Evolutionary conservation across 1,139 yeast genomes (phyloP).

Genomic region (Debaryomyces fabryi): DNA sequence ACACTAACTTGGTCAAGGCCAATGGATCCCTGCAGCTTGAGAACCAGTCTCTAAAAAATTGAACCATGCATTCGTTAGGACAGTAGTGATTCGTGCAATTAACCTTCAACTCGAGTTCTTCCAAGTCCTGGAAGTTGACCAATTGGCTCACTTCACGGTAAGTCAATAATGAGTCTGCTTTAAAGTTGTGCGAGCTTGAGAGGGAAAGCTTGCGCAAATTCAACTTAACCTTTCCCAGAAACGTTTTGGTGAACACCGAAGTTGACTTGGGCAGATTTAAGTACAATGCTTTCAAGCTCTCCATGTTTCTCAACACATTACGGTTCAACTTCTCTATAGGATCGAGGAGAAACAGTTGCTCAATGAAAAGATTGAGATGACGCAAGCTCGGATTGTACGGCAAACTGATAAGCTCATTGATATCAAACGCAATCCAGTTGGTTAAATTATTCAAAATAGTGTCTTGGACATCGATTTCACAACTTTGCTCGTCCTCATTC

Average conservation of each 20-base stretch:
- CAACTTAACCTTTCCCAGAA: conserved; percentile 11
- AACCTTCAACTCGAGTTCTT: conserved; percentile 26
- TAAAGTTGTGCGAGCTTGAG: conserved; percentile 23
- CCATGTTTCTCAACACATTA: conserved; percentile 15
- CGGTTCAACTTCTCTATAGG: conserved; percentile 6
- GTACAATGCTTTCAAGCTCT: conserved; percentile 17
- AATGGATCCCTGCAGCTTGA: conserved; percentile 9
- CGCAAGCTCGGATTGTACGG: conserved; percentile 23
- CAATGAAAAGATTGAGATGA: conserved; percentile 24
- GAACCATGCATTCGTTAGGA: conserved; percentile 25
- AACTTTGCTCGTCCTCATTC: conserved; percentile 18
- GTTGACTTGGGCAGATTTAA: conserved; percentile 25
- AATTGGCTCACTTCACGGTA: conserved; percentile 18
- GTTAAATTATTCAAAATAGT: conserved; percentile 21
- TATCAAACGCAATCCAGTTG: conserved; percentile 28
- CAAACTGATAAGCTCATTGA: conserved; percentile 22
- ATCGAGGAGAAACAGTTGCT: conserved; percentile 7
- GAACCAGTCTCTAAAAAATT: conserved; percentile 24
- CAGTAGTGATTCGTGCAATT: conserved; percentile 25
- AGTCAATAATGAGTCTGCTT: conserved; percentile 18
- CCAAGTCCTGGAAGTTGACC: conserved; percentile 19
- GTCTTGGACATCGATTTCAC: conserved; percentile 10
- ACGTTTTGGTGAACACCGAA: conserved; percentile 16
- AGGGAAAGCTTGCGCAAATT: conserved; percentile 19
- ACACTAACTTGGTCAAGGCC: conserved; percentile 20